These are phyloP conservation scores for Papiliotrema flavescens DNA, from an alignment of 1,284 basidiomycete genomes.

Conservation along the genomic window DNA sequence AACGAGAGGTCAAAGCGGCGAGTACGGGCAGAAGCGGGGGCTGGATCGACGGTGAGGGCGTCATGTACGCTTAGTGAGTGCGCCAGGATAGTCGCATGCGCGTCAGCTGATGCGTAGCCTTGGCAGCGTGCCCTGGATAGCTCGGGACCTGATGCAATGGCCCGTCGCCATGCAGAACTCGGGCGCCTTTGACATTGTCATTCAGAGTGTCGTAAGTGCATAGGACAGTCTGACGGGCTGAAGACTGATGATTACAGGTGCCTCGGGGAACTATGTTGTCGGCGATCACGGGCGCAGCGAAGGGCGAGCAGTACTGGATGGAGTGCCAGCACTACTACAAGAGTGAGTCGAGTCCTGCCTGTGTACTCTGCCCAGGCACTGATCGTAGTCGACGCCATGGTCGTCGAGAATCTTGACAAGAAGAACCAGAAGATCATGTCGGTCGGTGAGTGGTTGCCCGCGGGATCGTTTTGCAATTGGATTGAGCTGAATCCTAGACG, in stretches of 20 bases:
- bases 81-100: constrained; percentile 2
- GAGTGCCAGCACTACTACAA: constrained; percentile 70
- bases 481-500: constrained; percentile 58
- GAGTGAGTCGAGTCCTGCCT: constrained; percentile 48
- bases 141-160: constrained; percentile 78
- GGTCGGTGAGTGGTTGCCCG: constrained; percentile 29
- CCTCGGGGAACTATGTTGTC: constrained; percentile 59
- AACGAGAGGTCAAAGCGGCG: neutral
- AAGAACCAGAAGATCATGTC: constrained; percentile 51
- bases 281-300: constrained; percentile 64
- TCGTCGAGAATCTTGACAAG: constrained; percentile 62
- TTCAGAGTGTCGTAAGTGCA: constrained; percentile 60
- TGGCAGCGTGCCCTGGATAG: constrained; percentile 53
- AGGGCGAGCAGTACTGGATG: constrained; percentile 67
- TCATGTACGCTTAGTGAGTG: constrained; percentile 69
- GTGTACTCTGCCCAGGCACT: neutral
- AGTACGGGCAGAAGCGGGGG: constrained; percentile 8
- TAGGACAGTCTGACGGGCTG: neutral
- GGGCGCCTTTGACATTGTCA: constrained; percentile 72
- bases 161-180: constrained; percentile 74
- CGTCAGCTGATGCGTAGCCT: constrained; percentile 34
- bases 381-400: constrained; percentile 56
- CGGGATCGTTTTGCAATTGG: neutral
- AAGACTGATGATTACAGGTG: constrained; percentile 47
- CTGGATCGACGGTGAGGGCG: constrained; percentile 68